Evolutionary conservation across 805 yeast species (phyloP).

Genomic region (Diddensiella transvaalensis): DNA sequence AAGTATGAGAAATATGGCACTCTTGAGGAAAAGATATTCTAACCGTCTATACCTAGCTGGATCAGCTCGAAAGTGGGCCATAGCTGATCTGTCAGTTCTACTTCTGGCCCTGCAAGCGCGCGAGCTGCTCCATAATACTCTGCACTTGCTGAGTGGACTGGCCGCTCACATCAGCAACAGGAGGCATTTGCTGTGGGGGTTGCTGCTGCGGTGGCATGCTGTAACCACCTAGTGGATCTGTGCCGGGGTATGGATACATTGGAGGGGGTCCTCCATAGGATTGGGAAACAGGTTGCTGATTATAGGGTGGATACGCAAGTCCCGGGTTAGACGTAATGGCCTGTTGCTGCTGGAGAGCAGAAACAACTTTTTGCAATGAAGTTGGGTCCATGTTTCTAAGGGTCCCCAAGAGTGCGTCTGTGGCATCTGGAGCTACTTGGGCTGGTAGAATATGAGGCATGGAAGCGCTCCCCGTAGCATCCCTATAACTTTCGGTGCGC

Average conservation of each 20-base stretch:
- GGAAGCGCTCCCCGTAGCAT: too few species aligned
- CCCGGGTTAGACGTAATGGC: slow-evolving; percentile 9
- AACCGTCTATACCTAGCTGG: background rate
- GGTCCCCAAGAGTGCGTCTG: slow-evolving; percentile 31
- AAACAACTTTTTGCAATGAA: slow-evolving; percentile 64
- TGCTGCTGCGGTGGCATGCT: background rate
- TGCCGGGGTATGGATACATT: background rate
- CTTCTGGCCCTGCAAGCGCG: slow-evolving; percentile 20
- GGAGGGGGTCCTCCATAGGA: background rate
- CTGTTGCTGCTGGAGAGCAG: slow-evolving; percentile 28
- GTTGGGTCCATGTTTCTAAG: slow-evolving; percentile 75
- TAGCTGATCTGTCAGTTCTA: slow-evolving; percentile 2
- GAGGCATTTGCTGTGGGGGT: background rate
- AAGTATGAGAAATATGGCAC: background rate
- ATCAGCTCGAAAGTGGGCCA: background rate
- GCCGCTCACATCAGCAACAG: slow-evolving; percentile 9
- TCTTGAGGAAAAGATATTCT: background rate
- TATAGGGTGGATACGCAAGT: slow-evolving; percentile 7
- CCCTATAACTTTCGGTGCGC: too few species aligned
- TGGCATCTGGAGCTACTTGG: slow-evolving; percentile 2
- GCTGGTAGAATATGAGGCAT: slow-evolving; percentile 7
- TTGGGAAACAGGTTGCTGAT: slow-evolving; percentile 7
- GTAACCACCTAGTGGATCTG: background rate
- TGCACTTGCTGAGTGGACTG: slow-evolving; percentile 25
- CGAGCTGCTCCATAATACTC: slow-evolving; percentile 26